Evolutionary conservation across 768 basidiomycete species (phyloP), one percentile per base, ranked within the genome.

Genomic region (Plicaturopsis crispa): DNA sequence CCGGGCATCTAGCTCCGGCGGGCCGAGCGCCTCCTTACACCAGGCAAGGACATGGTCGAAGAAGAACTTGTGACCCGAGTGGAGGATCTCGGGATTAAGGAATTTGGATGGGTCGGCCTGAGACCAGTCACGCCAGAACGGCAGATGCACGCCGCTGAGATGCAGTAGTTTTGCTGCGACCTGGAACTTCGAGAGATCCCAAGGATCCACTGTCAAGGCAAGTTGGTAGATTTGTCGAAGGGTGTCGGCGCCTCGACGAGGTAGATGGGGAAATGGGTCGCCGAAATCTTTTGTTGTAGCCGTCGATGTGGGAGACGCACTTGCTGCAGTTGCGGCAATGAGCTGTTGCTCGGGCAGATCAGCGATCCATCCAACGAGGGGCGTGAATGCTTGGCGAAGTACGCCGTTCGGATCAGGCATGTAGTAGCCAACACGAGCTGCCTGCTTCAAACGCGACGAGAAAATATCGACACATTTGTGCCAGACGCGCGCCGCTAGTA

Each of bases 391-490:
- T 2, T 39, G 14, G 8, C 23, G 14, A 0, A 43, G 33, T 4
- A 33, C 16, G 5, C 53, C 40, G 2, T n/a, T 19, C 3, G 51
- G 54, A 35, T 61, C 54, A 5, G 45, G 47, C 52, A 65, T 51
- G 44, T 55, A 48, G 8, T 45, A 33, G 0, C 61, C 57, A 36
- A 46, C 24, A 24, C 35, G 4, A 4, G 58, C 55, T 2, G 61
- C 60, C 10, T 21, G 44, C 34, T 63, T 65, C 31, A 65, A 44
- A 0, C 51, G 56, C 4, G 31, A 4, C 13, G 50, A 47, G 13
- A 65, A 41, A 3, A 60, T 45, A 18, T 63, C 59, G 0, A 65
- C 38, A 21, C 48, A 49, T 5, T 44, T 35, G 33, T 65, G 62
- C 20, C 51, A 53, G 0, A 65, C 40, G 3, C 51, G 36, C 18